phyloP scores from a whole-genome alignment of 2,329 filamentous ascomycete genomes.

The Verticillium isaacii region DNA sequence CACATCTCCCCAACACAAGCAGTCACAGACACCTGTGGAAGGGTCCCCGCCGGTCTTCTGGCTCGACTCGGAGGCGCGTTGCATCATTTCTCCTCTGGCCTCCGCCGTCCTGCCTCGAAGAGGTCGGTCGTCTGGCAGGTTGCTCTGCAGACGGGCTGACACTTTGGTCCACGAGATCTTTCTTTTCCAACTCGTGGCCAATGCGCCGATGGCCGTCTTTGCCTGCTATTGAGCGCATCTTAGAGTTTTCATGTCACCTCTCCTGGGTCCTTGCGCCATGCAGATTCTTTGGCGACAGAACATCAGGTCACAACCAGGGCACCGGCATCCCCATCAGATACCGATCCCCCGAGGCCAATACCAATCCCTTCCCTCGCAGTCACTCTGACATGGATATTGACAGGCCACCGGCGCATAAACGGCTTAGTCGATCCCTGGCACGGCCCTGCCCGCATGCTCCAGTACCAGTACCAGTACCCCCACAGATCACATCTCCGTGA shows the following conservation, averaged over 20 bases:
- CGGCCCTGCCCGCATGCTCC: background rate
- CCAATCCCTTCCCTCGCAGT: background rate
- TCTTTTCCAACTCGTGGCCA: no score
- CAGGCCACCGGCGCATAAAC: background rate
- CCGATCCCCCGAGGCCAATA: background rate
- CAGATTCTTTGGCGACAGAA: no score
- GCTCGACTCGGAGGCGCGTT: background rate
- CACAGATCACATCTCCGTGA: background rate
- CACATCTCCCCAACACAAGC: background rate
- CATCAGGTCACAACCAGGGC: no score
- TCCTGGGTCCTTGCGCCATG: no score
- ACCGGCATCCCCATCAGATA: background rate
- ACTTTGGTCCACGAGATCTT: background rate
- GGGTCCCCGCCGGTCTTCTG: background rate
- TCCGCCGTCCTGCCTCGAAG: background rate
- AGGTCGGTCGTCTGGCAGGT: background rate
- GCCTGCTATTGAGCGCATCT: no score
- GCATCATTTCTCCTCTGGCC: background rate
- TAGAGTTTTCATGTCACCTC: no score
- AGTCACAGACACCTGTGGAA: background rate
- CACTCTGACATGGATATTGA: background rate
- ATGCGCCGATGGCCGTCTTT: no score
- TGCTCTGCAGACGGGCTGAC: background rate
- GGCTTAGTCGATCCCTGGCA: background rate
- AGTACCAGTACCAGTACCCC: background rate